A percentile compares a stretch with the other conserved stretches of the same genome.
These are phyloP conservation scores for Lobosporangium transversale DNA, from an alignment of 192 early-diverging fungal species.

Conservation along the genomic window DNA sequence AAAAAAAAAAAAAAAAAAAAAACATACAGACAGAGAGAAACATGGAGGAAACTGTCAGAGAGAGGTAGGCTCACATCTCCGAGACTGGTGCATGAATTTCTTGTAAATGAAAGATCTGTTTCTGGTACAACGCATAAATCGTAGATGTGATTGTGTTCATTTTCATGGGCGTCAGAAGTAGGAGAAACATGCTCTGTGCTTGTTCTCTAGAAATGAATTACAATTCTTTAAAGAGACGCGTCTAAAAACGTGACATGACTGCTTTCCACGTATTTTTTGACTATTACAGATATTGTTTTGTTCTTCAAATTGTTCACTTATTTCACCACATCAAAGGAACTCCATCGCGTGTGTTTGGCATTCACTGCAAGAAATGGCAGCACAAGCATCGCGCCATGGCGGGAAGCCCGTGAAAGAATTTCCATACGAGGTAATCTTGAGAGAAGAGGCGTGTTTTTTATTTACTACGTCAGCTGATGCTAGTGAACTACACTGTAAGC, in stretches of 20 bases:
- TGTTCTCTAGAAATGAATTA: too few relatives aligned
- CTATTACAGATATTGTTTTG: neutral
- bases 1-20: too few relatives aligned
- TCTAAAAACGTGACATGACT: slow-evolving; percentile 1
- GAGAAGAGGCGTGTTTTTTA: neutral
- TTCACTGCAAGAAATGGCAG: slow-evolving; percentile 5
- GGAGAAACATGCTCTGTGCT: too few relatives aligned
- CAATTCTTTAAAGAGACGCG: neutral
- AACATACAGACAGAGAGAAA: too few relatives aligned
- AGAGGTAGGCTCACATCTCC: too few relatives aligned
- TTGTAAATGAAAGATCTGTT: too few relatives aligned
- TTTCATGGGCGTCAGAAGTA: too few relatives aligned
- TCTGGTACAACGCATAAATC: too few relatives aligned
- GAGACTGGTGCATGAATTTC: too few relatives aligned
- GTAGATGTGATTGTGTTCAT: too few relatives aligned
- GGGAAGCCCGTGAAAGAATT: slow-evolving; percentile 20
- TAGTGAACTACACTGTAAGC: neutral
- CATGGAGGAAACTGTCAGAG: too few relatives aligned
- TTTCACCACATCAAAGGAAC: neutral
- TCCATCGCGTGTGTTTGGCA: neutral
- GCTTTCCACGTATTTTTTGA: neutral
- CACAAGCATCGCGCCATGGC: slow-evolving; percentile 6
- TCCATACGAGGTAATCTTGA: slow-evolving; percentile 51
- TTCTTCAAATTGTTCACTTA: neutral
- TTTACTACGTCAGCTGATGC: neutral